phyloP scores from a whole-genome alignment of 2,329 filamentous ascomycete species.

The Plenodomus biglobosus region DNA sequence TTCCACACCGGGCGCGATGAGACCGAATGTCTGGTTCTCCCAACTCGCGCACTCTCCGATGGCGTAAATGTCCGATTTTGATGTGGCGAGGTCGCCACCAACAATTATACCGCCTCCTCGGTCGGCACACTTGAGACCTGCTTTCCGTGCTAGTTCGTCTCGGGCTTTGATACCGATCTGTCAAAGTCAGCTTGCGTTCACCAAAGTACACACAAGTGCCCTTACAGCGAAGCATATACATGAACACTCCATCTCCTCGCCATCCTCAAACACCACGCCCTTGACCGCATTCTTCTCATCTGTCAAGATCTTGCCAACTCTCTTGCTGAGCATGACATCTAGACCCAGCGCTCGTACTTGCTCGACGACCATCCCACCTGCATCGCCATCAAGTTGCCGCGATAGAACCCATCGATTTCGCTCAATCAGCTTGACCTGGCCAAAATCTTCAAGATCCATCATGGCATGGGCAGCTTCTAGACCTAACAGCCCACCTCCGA shows the following conservation, averaged over 20 bases:
- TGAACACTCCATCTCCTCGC: constrained; percentile 72
- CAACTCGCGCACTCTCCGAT: constrained; percentile 91
- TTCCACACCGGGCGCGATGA: constrained; percentile 87
- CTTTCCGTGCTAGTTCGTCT: constrained; percentile 71
- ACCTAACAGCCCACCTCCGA: constrained; percentile 81
- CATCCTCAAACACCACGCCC: constrained; percentile 79
- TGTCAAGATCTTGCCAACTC: constrained; percentile 71
- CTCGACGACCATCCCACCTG: constrained; percentile 77
- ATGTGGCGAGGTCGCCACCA: constrained; percentile 68
- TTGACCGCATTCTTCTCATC: constrained; percentile 67
- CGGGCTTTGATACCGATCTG: constrained; percentile 77
- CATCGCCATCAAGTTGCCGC: constrained; percentile 78
- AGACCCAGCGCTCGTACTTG: constrained; percentile 77
- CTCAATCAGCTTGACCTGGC: constrained; percentile 76
- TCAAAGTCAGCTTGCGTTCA: constrained; percentile 7
- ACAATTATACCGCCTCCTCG: constrained; percentile 77
- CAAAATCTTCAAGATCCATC: constrained; percentile 78
- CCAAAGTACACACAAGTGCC: constrained; percentile 18
- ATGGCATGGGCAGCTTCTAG: constrained; percentile 90
- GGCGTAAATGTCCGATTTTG: constrained; percentile 72
- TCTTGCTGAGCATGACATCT: constrained; percentile 75
- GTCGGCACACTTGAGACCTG: constrained; percentile 72
- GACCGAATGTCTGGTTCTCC: constrained; percentile 81
- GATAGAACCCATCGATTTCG: constrained; percentile 80
- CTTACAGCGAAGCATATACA: constrained; percentile 80